phyloP scores from a whole-genome alignment of 2,329 filamentous ascomycete species.

The Neonectria magnoliae region DNA sequence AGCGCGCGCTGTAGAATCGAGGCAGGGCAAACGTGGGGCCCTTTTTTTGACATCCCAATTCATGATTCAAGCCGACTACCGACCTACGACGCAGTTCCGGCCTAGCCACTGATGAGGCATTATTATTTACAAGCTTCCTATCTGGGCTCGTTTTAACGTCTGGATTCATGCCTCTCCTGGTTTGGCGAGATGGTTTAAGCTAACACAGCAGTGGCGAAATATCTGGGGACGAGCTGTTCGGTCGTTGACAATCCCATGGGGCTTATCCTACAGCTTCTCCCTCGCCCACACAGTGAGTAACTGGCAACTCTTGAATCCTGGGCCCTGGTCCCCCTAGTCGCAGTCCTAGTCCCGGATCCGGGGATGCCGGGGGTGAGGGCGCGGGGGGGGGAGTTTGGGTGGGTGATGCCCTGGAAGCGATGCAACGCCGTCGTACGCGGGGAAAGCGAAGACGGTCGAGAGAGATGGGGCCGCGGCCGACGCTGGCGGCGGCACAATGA shows the following conservation, averaged over 20 bases:
- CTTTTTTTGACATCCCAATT: not conserved
- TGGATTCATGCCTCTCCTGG: not conserved
- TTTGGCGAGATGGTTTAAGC: not conserved
- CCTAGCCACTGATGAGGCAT: conserved; percentile 15
- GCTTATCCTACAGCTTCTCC: not conserved
- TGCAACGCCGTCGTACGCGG: conserved; percentile 22
- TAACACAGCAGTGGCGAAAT: not conserved
- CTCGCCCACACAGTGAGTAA: not conserved
- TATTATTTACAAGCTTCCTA: conserved; percentile 8
- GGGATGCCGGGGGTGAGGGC: conserved; percentile 3
- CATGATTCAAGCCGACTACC: no score
- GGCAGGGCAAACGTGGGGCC: conserved; percentile 13
- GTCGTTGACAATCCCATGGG: not conserved
- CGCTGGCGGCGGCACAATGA: conserved; percentile 10
- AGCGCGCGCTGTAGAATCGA: not conserved
- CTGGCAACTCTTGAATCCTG: not conserved
- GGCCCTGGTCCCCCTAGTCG: not conserved
- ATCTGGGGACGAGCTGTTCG: not conserved
- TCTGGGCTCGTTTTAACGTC: not conserved
- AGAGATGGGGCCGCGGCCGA: not conserved
- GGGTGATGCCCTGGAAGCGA: conserved; percentile 17
- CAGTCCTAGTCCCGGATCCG: conserved; percentile 13
- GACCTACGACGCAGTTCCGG: not conserved
- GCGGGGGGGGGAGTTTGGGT: conserved; percentile 1
- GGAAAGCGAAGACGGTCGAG: conserved; percentile 9